phyloP scores from a whole-genome alignment of 768 basidiomycete species.

The Candolleomyces aberdarensis region DNA sequence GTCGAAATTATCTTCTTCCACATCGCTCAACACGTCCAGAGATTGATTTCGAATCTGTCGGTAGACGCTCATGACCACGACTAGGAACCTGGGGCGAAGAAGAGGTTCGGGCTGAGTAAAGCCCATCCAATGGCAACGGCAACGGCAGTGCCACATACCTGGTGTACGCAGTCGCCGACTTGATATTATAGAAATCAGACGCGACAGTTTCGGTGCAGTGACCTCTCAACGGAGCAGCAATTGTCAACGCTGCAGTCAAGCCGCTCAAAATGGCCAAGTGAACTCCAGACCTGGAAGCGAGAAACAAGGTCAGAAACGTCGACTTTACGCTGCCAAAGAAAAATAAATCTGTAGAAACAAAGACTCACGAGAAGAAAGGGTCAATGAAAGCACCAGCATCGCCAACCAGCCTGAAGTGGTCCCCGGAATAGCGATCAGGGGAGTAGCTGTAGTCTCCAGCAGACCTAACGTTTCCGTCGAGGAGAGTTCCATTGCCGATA shows the following conservation, averaged over 20 bases:
- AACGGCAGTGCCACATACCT: conserved; percentile 15
- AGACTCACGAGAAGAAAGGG: conserved; percentile 54
- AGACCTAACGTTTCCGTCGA: conserved; percentile 17
- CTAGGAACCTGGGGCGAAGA: conserved; percentile 31
- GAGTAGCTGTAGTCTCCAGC: conserved; percentile 34
- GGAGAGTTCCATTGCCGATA: conserved; percentile 19
- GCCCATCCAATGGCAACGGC: background rate
- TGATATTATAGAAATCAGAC: conserved; percentile 26
- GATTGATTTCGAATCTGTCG: conserved; percentile 44
- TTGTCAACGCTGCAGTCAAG: conserved; percentile 34
- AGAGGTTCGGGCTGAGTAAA: no score
- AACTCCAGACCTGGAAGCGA: conserved; percentile 23
- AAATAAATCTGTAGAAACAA: background rate
- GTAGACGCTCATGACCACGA: conserved; percentile 48
- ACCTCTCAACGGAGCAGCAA: conserved; percentile 29
- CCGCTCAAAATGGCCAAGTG: conserved; percentile 38
- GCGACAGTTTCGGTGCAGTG: conserved; percentile 27
- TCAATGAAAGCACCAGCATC: conserved; percentile 53
- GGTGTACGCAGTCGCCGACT: conserved; percentile 32
- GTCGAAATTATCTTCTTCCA: conserved; percentile 47
- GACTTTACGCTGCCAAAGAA: background rate
- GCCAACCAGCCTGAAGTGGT: conserved; percentile 27
- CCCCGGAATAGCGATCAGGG: conserved; percentile 26
- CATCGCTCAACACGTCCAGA: conserved; percentile 36
- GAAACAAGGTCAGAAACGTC: background rate